Base-by-base conservation (phyloP, 345 rosid genomes). In the Brassica carinata region DNA sequence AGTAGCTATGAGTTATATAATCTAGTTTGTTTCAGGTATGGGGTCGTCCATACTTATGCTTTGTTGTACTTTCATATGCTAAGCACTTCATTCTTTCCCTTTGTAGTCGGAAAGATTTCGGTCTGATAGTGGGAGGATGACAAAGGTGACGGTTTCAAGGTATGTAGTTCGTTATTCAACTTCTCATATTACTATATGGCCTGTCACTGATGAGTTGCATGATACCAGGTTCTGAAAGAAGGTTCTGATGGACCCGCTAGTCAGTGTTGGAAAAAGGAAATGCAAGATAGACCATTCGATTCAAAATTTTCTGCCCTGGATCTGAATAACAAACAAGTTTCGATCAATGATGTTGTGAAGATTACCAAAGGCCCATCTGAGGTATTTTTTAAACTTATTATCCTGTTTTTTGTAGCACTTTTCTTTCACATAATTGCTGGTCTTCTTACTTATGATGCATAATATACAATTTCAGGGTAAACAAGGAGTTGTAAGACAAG, bases 41-140 rank as follows among this genome's bases (percentile, higher is more conserved):
- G 13, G 74, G 72, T 79, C 71, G 14, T 67, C 14, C 68, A 40
- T 74, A 72, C n/a, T 71, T 33, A 58, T 33, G 26, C 69, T 76
- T 51, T 58, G 51, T n/a, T 34, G 62, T 70, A 29, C 18, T 78
- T 67, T 38, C 34, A 73, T 69, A 62, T 77, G 70, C 30, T 34
- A 34, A 63, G 65, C 27, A 61, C 79, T 79, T 75, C 82, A 8
- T 81, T 69, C 72, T 68, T 72, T 64, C 71, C 71, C 19, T 51
- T 84, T 90, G 85, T 84, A 96, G 99, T 75, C 93, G 91, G 63
- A 96, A 90, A 84, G 96, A 89, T 40, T 96, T 91, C 71, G 99
- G 99, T 81, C 88, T 96, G 79, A 86, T 93, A 75, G 86, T 96
- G 30, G 92, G 89, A 55, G 86, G 99, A 81, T 43, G 83, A 92